Conservation (phyloP, 129 eudicot genomes). For the Flaveria sonorensis region DNA sequence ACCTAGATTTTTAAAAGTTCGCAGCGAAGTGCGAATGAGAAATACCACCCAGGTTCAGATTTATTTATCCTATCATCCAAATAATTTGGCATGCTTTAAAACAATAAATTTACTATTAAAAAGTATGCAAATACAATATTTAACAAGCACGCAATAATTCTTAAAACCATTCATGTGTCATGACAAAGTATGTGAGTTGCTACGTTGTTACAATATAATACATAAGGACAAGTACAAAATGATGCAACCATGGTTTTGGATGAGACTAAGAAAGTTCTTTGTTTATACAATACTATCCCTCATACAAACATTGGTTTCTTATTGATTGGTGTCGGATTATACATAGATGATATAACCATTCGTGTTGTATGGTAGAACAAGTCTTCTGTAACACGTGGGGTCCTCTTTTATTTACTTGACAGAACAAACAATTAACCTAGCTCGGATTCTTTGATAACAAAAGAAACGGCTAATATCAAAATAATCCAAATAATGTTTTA, state of each 20-base stretch:
- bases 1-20: no score
- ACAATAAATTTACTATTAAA: neutral
- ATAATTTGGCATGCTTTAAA: neutral
- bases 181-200: neutral
- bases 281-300: neutral
- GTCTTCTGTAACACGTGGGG: neutral
- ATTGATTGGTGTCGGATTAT: neutral
- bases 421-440: constrained; percentile 3
- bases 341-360: neutral
- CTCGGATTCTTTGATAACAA: constrained; percentile 27
- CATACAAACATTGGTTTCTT: neutral
- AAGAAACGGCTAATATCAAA: constrained; percentile 23
- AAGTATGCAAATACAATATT: neutral
- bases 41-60: neutral
- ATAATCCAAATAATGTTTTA: constrained; percentile 16
- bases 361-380: neutral
- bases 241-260: neutral
- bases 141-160: neutral
- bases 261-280: neutral
- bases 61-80: neutral
- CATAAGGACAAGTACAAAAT: neutral
- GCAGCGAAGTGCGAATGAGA: no score
- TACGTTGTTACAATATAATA: neutral
- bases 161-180: neutral
- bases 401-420: neutral